Percentiles rank a stretch among this genome's conserved stretches.
phyloP scores from a whole-genome alignment of 139 green algal species.

The Trebouxia sp. region DNA sequence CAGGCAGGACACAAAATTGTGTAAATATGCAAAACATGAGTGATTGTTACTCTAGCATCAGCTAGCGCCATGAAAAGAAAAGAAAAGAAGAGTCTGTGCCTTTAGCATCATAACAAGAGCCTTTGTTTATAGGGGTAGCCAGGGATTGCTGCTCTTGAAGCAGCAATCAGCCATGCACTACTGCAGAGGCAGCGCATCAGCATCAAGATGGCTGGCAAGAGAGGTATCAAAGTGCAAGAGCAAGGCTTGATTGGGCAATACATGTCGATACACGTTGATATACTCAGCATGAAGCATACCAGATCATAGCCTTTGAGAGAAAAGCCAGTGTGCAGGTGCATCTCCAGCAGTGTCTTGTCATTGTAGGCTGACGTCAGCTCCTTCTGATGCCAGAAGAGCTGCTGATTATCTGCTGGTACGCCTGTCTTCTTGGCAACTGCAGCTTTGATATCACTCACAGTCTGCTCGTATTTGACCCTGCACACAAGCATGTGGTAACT shows the following conservation, averaged over 20 bases:
- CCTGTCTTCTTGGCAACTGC: slow-evolving; percentile 49
- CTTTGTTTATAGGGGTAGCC: too few relatives aligned
- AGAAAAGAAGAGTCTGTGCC: too few relatives aligned
- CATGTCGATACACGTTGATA: neutral
- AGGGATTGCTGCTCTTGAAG: too few relatives aligned
- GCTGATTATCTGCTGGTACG: slow-evolving; percentile 60
- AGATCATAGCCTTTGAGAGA: slow-evolving; percentile 75
- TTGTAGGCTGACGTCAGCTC: slow-evolving; percentile 67
- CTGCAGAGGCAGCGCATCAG: too few relatives aligned
- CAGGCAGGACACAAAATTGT: too few relatives aligned
- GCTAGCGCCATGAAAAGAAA: too few relatives aligned
- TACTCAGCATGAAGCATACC: slow-evolving; percentile 39
- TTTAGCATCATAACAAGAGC: too few relatives aligned
- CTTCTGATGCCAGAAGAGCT: slow-evolving; percentile 75
- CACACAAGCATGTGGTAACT: neutral
- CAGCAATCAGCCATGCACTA: too few relatives aligned
- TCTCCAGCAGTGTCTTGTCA: slow-evolving; percentile 69
- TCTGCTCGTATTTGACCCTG: slow-evolving; percentile 79
- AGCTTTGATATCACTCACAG: slow-evolving; percentile 59
- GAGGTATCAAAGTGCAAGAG: too few relatives aligned
- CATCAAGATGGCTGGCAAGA: too few relatives aligned
- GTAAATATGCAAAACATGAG: too few relatives aligned
- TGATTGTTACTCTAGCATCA: too few relatives aligned
- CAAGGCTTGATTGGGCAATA: neutral
- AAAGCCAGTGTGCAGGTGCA: slow-evolving; percentile 85